Conservation (phyloP, 805 yeast genomes). For the Candida nanaspora region DNA sequence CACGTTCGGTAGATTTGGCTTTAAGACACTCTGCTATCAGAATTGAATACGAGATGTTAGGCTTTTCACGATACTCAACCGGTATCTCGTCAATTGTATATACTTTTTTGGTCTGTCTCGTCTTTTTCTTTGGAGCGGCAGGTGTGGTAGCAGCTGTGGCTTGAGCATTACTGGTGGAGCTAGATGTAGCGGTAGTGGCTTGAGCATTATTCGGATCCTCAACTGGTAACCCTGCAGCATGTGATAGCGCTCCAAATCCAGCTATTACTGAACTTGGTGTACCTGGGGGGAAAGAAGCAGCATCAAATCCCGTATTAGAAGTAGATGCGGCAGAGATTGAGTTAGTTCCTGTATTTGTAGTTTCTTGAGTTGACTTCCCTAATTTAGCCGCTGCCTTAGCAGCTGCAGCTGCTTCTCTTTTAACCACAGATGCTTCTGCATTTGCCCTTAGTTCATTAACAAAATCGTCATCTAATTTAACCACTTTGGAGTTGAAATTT, state of each 20-base stretch:
- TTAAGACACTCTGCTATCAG: conserved; percentile 75
- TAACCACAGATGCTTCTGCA: conserved; percentile 22
- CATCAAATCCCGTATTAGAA: background rate
- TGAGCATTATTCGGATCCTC: too few relatives aligned
- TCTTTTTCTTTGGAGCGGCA: conserved; percentile 34
- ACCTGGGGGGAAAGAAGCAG: conserved; percentile 2
- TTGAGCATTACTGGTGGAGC: background rate
- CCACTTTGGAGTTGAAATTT: conserved; percentile 5
- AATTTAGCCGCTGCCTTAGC: conserved; percentile 17
- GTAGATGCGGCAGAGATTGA: too few relatives aligned
- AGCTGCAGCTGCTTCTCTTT: conserved; percentile 19
- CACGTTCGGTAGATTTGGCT: conserved; percentile 56
- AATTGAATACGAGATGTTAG: conserved; percentile 72
- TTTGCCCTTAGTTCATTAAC: conserved; percentile 21
- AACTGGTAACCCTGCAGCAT: conserved; percentile 7
- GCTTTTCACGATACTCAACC: conserved; percentile 77
- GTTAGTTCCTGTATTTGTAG: too few relatives aligned
- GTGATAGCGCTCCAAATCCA: conserved; percentile 8
- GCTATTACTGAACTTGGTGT: conserved; percentile 5
- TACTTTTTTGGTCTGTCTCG: conserved; percentile 52
- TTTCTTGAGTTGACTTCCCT: background rate
- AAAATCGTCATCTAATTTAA: conserved; percentile 19
- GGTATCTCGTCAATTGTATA: conserved; percentile 85
- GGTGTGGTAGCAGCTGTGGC: conserved; percentile 5
- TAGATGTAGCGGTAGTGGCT: background rate